Evolutionary conservation across 345 rosid genomes (phyloP), one percentile per base, ranked within the genome.

Genomic region (Noccaea caerulescens): DNA sequence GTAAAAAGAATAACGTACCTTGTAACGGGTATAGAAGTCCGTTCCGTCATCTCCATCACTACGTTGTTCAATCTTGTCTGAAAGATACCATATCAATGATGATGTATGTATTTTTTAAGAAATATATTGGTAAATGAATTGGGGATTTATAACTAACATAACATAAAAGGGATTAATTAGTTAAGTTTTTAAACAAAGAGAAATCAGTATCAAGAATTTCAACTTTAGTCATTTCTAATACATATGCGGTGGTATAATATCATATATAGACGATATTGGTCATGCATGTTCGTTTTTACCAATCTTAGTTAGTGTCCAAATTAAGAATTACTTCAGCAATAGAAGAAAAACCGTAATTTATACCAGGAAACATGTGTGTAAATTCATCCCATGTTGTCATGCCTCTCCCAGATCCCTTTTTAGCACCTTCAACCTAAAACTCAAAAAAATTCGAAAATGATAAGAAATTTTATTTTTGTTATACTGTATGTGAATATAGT

Each of bases 351-450:
- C 7, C 3, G 11, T 61, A 10, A 52, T 20, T 5, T 13, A 36
- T 75, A 75, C 79, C 58, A 14, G 79, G 64, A 68, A 3, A 54
- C 79, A 68, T 75, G 58, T 75, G 79, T 8, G 79, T 75, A 54
- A 68, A 75, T 25, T 75, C 64, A 39, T 75, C 79, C 79, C 79
- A 75, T 54, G 74, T 6, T 10, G 79, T 75, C 32, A 75, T 25
- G 64, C 79, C 70, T 68, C 79, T 75, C 44, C 79, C 79, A 11
- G 69, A 61, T 7, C 79, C 79, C 11, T 68, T 68, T 75, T 68
- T 75, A 38, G 79, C 79, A 61, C 74, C 79, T 68, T 75, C 79
- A 45, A 75, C 79, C 79, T 75, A 30, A 50, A 61, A 60, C 37
- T 45, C 53, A 44, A 60, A 60, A 20, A 36, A 27, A 27, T 33